Percentiles rank a stretch among this genome's conserved stretches.
These are phyloP conservation scores for Myxozyma lipomycoides DNA, from an alignment of 805 yeast species.

Conservation along the genomic window DNA sequence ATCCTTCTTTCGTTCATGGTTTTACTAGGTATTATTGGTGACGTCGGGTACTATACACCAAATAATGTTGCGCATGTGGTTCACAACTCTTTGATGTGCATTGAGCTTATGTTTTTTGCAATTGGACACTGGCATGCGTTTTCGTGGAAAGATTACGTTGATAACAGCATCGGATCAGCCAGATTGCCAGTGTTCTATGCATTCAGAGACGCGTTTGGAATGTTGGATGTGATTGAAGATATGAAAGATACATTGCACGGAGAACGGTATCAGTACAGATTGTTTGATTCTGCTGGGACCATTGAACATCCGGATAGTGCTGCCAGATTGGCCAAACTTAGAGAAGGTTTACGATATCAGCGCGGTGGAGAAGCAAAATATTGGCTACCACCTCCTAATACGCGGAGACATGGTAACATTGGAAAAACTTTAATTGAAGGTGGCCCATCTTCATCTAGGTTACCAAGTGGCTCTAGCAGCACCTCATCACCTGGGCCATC, in stretches of 20 bases:
- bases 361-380: constrained; percentile 75
- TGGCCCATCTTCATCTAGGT: background rate
- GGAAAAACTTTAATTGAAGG: background rate
- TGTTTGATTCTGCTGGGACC: constrained; percentile 77
- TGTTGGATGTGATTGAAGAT: constrained; percentile 75
- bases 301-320: constrained; percentile 65
- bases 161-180: constrained; percentile 63
- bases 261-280: constrained; percentile 69
- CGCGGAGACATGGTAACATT: constrained; percentile 2
- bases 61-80: constrained; percentile 52
- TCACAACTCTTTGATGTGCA: constrained; percentile 73
- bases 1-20: constrained; percentile 45
- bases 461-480: background rate
- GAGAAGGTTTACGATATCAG: constrained; percentile 77
- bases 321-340: constrained; percentile 63
- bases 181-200: constrained; percentile 62
- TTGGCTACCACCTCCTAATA: constrained; percentile 54
- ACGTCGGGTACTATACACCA: constrained; percentile 37
- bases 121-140: constrained; percentile 86
- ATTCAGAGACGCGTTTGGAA: constrained; percentile 68
- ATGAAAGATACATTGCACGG: constrained; percentile 66
- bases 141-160: constrained; percentile 67
- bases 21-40: constrained; percentile 35
- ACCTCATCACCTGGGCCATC: background rate
- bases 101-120: constrained; percentile 83